Base-by-base conservation (phyloP, 1,284 basidiomycete genomes). In the Volvariella surrecta region DNA sequence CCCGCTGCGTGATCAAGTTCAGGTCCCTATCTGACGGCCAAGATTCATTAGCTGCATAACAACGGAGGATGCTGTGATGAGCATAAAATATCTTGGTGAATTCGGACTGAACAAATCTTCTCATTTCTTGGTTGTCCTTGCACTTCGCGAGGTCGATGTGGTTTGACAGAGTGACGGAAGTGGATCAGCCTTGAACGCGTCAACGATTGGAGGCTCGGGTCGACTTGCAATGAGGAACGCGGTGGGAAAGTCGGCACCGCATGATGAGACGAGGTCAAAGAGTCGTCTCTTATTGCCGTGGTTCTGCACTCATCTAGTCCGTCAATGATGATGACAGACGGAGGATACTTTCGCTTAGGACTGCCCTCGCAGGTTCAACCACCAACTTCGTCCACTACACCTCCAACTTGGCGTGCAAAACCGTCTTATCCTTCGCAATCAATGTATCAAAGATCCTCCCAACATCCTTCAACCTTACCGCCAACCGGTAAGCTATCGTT, bases 11-110 rank as follows among this genome's bases (percentile, higher is more conserved):
- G 16, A 54, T 42, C 9, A 44, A 37, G 3, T 50, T 44, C 24
- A 54, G 19, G 15, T 44, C 47, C 18, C 42, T 37, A 7, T 37
- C 37, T 7, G 47, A 46, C 0, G 52, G 50, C 49, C 50, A 53
- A 2, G 44, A 28, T 7, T 47, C 40, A 3, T 44, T 40, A 3
- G 44, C 42, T 19, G 22, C 18, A 4, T 13, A 18, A 8, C 13
- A 22, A 13, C 22, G 6, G 17, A 19, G 10, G 11, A 22, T 22
- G 37, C n/a, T 19, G 6, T 11, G 24, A 11, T 28, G 24, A 6
- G 6, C 11, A 11, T 6, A 28, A 28, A 6, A 28, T 6, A 28
- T 28, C 24, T 6, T 11, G 11, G 24, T 6, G 24, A 28, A 28
- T 6, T 11, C 11, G 24, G 24, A 28, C 11, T 11, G 24, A 11